Percentiles rank a stretch among this genome's conserved stretches.
These are phyloP conservation scores for Cyclospora cayetanensis DNA, from an alignment of 169 alveolate genomes.

Conservation along the genomic window DNA sequence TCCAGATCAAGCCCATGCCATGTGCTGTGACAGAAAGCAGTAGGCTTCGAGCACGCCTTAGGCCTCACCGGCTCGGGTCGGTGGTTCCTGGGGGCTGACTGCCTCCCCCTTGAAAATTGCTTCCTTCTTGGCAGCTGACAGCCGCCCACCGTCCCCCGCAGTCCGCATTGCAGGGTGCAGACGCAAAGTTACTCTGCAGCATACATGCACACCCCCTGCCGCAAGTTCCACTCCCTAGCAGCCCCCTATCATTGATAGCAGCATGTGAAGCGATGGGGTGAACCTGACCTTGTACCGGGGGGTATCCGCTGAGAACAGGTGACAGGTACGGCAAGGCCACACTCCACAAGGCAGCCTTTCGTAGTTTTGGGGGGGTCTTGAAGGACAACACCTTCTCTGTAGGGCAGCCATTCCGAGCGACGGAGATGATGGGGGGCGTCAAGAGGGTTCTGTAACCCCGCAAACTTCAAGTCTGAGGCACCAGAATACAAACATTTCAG, in stretches of 20 bases:
- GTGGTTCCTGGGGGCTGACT: constrained; percentile 1
- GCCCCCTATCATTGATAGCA: background rate
- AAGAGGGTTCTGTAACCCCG: constrained; percentile 98
- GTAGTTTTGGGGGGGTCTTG: too few relatives aligned
- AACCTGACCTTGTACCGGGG: background rate
- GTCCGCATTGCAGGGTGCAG: background rate
- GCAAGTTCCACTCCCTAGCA: background rate
- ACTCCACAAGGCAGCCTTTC: constrained; percentile 6
- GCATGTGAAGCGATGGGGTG: background rate
- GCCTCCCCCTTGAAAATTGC: background rate
- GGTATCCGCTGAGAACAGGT: background rate
- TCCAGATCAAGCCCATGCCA: too few relatives aligned
- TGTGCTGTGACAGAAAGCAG: too few relatives aligned
- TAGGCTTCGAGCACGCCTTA: too few relatives aligned
- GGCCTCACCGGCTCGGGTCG: background rate
- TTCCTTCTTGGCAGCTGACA: background rate
- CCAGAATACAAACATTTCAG: too few relatives aligned
- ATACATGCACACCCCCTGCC: background rate
- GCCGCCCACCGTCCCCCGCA: background rate
- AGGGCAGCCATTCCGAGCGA: constrained; percentile 94
- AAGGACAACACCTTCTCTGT: constrained; percentile 80
- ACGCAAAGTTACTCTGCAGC: constrained; percentile 3
- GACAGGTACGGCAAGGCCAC: background rate
- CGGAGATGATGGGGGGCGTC: constrained; percentile 99
- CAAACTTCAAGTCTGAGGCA: constrained; percentile 82